Base-by-base conservation (phyloP, 2,329 filamentous ascomycete species). In the Blastomyces silverae region DNA sequence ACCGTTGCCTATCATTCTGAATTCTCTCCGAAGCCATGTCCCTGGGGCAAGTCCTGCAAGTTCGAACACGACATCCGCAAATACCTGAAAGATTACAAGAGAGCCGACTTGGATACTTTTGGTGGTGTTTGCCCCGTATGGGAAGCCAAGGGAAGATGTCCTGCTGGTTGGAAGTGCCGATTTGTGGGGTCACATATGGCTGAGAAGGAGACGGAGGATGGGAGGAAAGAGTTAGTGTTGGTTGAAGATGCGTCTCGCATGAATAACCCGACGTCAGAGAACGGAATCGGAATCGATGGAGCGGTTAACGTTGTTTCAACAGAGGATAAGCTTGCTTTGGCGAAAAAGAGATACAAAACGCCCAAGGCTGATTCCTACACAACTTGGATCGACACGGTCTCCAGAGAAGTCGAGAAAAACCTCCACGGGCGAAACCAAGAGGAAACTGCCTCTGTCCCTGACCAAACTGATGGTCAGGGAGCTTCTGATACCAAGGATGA, bases 101-200 rank as follows among this genome's bases (percentile, higher is more conserved):
- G 91, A 56, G 86, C 86, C 66, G 91, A 97, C 72, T 81, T 97
- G 50, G 83, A 84, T 5, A 91, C 89, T 0, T 89, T 96, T 71
- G 83, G 82, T 53, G 89, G 90, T 7, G 82, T 88, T 67, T 99
- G 94, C 73, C 93, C 92, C 0, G 84, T 96, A 10, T 97, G 87
- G 76, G 87, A 90, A 69, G 81, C 82, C 20, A 85, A 88, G 68
- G 92, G 92, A 15, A 85, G 82, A 67, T 99, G 94, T 71, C 83
- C 85, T 60, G 85, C 89, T 17, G 94, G 94, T 6, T 99, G 93
- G 92, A 96, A 93, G 75, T 99, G 94, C 75, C 89, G 93, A 28
- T 96, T 97, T 73, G 89, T 91, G 44, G 84, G 84, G 67, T 95
- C 91, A 67, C 94, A 99, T 77, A 94, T 91, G 71, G 83, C 87